phyloP scores from a whole-genome alignment of 2,329 filamentous ascomycete species.

The Purpureocillium lavendulum region DNA sequence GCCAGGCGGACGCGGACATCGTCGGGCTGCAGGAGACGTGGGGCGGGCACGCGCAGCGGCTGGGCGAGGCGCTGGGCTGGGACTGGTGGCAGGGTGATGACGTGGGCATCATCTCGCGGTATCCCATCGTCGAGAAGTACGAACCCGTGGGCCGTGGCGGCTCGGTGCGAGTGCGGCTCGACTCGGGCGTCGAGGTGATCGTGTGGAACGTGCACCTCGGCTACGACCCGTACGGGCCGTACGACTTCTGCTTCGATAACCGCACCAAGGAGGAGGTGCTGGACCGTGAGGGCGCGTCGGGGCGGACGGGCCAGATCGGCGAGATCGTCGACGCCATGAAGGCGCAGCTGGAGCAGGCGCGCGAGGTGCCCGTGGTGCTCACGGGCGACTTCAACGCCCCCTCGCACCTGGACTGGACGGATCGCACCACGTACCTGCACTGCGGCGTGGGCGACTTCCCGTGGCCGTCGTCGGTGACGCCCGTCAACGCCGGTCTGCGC shows the following conservation, averaged over 20 bases:
- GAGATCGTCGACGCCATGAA: slow-evolving; percentile 21
- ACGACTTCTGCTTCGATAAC: slow-evolving; percentile 29
- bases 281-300: slow-evolving; percentile 21
- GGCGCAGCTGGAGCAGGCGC: slow-evolving; percentile 15
- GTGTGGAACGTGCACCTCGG: slow-evolving; percentile 28
- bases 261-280: slow-evolving; percentile 21
- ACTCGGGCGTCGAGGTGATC: slow-evolving; percentile 20
- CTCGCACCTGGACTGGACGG: slow-evolving; percentile 30
- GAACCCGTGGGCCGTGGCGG: slow-evolving; percentile 17
- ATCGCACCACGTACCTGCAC: slow-evolving; percentile 18
- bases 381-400: slow-evolving; percentile 32
- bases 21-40: slow-evolving; percentile 28
- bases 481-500: slow-evolving; percentile 21
- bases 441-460: slow-evolving; percentile 21
- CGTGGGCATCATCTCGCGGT: slow-evolving; percentile 25
- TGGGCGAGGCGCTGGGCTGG: slow-evolving; percentile 29
- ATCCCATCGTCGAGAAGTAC: slow-evolving; percentile 23
- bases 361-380: slow-evolving; percentile 23
- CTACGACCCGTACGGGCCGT: slow-evolving; percentile 30
- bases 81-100: slow-evolving; percentile 23
- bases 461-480: slow-evolving; percentile 27
- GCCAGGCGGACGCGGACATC: slow-evolving; percentile 20
- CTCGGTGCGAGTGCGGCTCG: slow-evolving; percentile 24
- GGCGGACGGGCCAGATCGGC: slow-evolving; percentile 25
- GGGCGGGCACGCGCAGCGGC: slow-evolving; percentile 18